phyloP scores from a whole-genome alignment of 495 filamentous ascomycete species.

The Penicillium verhagenii region DNA sequence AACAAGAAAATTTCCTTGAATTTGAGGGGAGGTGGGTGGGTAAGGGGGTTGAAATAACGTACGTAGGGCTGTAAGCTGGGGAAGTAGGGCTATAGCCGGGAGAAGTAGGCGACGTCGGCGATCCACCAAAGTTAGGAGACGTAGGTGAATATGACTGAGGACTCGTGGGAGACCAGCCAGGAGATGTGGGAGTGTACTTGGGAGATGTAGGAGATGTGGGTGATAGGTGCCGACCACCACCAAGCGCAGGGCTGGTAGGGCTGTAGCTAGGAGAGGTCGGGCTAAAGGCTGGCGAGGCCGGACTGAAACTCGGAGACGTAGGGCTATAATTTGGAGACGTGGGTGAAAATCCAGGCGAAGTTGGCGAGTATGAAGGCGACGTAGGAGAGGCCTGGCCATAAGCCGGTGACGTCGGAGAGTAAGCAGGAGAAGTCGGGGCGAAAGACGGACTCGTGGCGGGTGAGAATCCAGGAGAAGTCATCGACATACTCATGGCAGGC shows the following conservation, averaged over 20 bases:
- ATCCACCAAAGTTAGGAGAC: slow-evolving; percentile 66
- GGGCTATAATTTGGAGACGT: slow-evolving; percentile 65
- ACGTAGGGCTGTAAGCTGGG: slow-evolving; percentile 48
- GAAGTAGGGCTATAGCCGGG: slow-evolving; percentile 59
- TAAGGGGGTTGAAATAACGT: slow-evolving; percentile 20
- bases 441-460: slow-evolving; percentile 70
- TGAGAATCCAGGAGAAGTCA: slow-evolving; percentile 55
- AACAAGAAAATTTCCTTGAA: no score
- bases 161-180: slow-evolving; percentile 66
- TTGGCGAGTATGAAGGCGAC: slow-evolving; percentile 75
- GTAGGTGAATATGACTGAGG: slow-evolving; percentile 75
- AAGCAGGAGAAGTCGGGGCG: slow-evolving; percentile 73
- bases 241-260: slow-evolving; percentile 63
- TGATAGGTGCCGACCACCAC: slow-evolving; percentile 52
- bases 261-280: slow-evolving; percentile 65
- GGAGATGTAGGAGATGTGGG: slow-evolving; percentile 70
- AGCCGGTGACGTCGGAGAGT: slow-evolving; percentile 78
- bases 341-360: slow-evolving; percentile 80
- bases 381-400: slow-evolving; percentile 64
- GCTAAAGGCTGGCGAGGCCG: slow-evolving; percentile 58
- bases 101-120: slow-evolving; percentile 57
- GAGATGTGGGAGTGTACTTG: slow-evolving; percentile 73
- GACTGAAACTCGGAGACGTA: slow-evolving; percentile 61
- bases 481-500: slow-evolving; percentile 57
- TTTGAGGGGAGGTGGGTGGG: no score